phyloP scores from a whole-genome alignment of 2,329 filamentous ascomycete species.

The Fusarium redolens region DNA sequence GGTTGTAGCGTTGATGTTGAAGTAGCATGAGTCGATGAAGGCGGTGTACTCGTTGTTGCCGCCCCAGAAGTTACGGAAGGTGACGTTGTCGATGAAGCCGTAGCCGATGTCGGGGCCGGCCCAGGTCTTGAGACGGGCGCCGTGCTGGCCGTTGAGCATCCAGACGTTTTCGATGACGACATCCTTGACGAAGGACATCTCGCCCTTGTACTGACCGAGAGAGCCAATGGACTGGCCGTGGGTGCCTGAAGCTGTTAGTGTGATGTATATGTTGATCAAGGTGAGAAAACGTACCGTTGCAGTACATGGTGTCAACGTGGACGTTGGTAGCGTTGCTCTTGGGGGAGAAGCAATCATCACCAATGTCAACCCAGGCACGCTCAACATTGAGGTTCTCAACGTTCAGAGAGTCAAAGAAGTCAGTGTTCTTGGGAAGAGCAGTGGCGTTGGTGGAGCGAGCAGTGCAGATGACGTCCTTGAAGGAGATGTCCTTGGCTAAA shows the following conservation, averaged over 20 bases:
- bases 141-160: conserved; percentile 43
- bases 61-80: conserved; percentile 44
- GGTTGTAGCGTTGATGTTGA: conserved; percentile 34
- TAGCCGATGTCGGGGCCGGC: conserved; percentile 39
- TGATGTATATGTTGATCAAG: no score
- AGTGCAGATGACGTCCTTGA: conserved; percentile 40
- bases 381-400: conserved; percentile 36
- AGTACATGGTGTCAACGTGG: conserved; percentile 42
- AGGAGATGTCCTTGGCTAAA: conserved; percentile 37
- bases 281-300: conserved; percentile 26
- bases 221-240: conserved; percentile 42
- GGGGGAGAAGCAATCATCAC: conserved; percentile 43
- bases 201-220: conserved; percentile 39
- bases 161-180: conserved; percentile 43
- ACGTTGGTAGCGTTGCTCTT: conserved; percentile 41
- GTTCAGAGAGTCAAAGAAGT: conserved; percentile 42
- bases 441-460: conserved; percentile 40
- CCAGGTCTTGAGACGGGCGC: conserved; percentile 43
- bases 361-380: conserved; percentile 41
- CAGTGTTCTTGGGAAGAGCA: conserved; percentile 40
- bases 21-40: conserved; percentile 43
- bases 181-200: conserved; percentile 41
- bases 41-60: conserved; percentile 41
- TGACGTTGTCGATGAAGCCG: conserved; percentile 42
- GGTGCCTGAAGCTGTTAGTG: conserved; percentile 7